Evolutionary conservation across 2,329 filamentous ascomycete genomes (phyloP), one percentile per base, ranked within the genome.

Genomic region (Escovopsis weberi): DNA sequence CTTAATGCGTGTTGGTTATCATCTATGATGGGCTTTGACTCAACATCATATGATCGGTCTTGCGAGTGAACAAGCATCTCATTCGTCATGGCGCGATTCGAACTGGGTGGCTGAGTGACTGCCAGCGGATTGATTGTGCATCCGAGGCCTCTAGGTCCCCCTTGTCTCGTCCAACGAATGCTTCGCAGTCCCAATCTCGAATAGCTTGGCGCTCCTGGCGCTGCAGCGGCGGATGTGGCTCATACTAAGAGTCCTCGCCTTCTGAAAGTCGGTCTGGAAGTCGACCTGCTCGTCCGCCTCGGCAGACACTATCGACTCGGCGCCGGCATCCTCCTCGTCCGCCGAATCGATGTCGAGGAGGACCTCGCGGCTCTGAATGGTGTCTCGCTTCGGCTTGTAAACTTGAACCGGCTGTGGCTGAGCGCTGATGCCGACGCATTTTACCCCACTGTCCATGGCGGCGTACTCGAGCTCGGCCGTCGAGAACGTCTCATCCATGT

Each of bases 201-300:
- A 64, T 41, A 89, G 61, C 59, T 77, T 82, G 10, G 83, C 83
- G 54, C 82, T 88, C 40, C 84, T 84, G 37, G 82, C 81, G 54
- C 82, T 88, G 53, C 87, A 78, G 48, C 81, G 81, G 42, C 80
- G 72, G 18, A 68, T 74, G 51, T 88, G 82, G 45, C 75, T 74
- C 40, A 82, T 67, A 47, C 81, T 75, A 44, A 89, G 67, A 59
- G 82, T 89, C 41, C 70, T 79, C 26, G 85, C 84, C 51, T 81
- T 77, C 51, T 78, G 74, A 19, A 69, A 51, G 36, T 65, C 62
- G 23, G 58, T 77, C 51, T 78, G 74, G 18, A 69, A 51, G 36
- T 65, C 62, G 23, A 57, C 39, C 4, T 43, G 46, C 15, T 48
- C 48, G 26, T 52, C 52, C 37, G 52, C 48, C 40, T 59, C 57